Evolutionary conservation across 352 stramenopile genomes (phyloP), one percentile per base, ranked within the genome.

Genomic region (Phytopythium delawarense): DNA sequence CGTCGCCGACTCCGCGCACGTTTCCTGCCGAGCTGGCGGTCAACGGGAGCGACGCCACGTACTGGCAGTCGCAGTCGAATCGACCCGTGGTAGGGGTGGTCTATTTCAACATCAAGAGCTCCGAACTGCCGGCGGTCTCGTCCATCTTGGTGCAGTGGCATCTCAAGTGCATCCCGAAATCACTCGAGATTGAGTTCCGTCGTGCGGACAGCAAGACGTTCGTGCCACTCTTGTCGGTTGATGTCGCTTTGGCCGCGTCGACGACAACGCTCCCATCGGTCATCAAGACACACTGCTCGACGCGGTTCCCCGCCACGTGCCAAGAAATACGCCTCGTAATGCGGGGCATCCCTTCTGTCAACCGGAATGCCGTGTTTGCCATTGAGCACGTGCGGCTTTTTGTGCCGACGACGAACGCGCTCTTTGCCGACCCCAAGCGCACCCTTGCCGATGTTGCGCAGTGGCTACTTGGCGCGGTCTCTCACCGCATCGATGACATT

Each of bases 131-230:
- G 2, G 74, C 75, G 4, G 72, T 91, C 18, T 87, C 76, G 4
- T 91, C 83, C 8, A 78, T 96, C 16, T 62, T 54, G 11, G 79
- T 96, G 50, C 66, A 74, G 1, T 96, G 87, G 87, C 80, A 92
- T 45, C 66, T 82, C 63, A 89, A 89, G 51, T 77, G 70, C 49
- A 68, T 83, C 35, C 81, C 87, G 2, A 77, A 86, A 45, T 75
- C 40, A 9, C 63, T 96, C 11, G 69, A 45, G 2, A 61, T 96
- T 23, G 73, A 94, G 53, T 91, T 79, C 63, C 78, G 82, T 18
- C 28, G 59, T 7, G 32, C 66, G 3, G 75, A 68, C 3, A 71
- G 57, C 44, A 69, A 84, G 2, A 62, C 23, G 7, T 91, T 88
- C 62, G 54, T 78, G 13, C 57, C 72, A 50, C n/a, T 89, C 32